Base-by-base conservation (phyloP, 768 basidiomycete species). In the Leucocoprinus sp. region DNA sequence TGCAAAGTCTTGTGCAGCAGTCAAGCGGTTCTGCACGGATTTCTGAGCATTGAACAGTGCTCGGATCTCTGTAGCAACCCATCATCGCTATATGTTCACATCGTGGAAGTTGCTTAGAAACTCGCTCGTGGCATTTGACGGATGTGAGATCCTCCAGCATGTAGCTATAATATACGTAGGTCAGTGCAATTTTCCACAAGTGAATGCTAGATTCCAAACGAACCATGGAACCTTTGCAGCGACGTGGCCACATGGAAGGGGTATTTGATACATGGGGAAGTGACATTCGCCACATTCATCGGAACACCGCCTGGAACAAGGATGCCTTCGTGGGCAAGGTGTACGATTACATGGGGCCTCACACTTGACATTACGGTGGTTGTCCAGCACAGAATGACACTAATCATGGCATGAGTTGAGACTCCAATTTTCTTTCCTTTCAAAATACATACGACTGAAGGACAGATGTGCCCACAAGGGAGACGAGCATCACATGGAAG, bases 401-500 rank as follows among this genome's bases (percentile, higher is more conserved):
- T 83, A 48, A 28, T n/a, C 11, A 1, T 9, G 42, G 11, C 24
- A 28, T 45, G 9, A 28, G 31, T 31, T 15, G 21, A 35, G 14
- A 19, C 2, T 27, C 26, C 5, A 27, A 28, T 27, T 4, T 21
- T 35, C 7, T 12, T 8, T 2, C 24, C 23, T 34, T 18, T 11
- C n/a, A 8, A 28, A 8, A 8, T 1, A 43, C 59, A 29, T 57
- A 80, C 80, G 60, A 76, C 76, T 49, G 69, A 80, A 0, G 78
- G 76, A 54, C 83, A 85, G 2, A 68, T 59, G 54, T 85, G 83
- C 2, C 83, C 83, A 52, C 83, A 85, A 17, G 62, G 58, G 21
- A 85, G 60, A 14, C 67, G 63, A 8, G 63, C 62, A 26, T 70
- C 68, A 49, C 83, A 85, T 3, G 72, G 65, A n/a, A 61, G 61